Percentiles rank a stretch among this genome's conserved stretches.
Conservation (phyloP, 2,329 filamentous ascomycete genomes). For the Hypomyces rosellus region DNA sequence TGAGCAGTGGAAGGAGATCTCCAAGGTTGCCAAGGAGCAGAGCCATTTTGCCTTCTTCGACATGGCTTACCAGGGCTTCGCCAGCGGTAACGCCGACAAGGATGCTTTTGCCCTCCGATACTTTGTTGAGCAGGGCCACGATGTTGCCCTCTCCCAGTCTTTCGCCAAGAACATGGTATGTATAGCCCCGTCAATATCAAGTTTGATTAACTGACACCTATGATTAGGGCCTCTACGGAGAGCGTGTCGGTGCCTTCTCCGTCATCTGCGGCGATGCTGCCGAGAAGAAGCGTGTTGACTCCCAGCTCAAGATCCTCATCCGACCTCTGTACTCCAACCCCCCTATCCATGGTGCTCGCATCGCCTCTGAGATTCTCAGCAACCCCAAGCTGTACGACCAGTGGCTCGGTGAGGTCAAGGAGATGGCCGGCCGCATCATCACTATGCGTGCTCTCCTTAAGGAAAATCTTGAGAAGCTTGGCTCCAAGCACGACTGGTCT, state of each 20-base stretch:
- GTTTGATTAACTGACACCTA: neutral
- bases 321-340: constrained; percentile 98
- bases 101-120: constrained; percentile 91
- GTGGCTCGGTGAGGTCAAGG: constrained; percentile 96
- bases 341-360: constrained; percentile 89
- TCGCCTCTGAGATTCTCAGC: constrained; percentile 88
- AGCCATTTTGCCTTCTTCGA: constrained; percentile 96
- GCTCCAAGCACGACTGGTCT: constrained; percentile 95
- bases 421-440: constrained; percentile 98
- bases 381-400: constrained; percentile 78
- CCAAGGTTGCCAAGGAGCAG: constrained; percentile 75
- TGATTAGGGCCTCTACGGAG: constrained; percentile 82
- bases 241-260: constrained; percentile 96
- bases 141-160: constrained; percentile 81
- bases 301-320: constrained; percentile 96
- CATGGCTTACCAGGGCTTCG: constrained; percentile 99
- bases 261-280: constrained; percentile 77
- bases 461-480: constrained; percentile 89
- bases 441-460: constrained; percentile 93
- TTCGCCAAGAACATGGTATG: constrained; percentile 98
- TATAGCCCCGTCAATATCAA: neutral
- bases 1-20: constrained; percentile 90
- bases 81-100: constrained; percentile 82
- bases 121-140: constrained; percentile 89
- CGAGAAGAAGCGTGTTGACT: constrained; percentile 93